phyloP scores from a whole-genome alignment of 495 filamentous ascomycete genomes.

The Hypoxylon subgilvum region DNA sequence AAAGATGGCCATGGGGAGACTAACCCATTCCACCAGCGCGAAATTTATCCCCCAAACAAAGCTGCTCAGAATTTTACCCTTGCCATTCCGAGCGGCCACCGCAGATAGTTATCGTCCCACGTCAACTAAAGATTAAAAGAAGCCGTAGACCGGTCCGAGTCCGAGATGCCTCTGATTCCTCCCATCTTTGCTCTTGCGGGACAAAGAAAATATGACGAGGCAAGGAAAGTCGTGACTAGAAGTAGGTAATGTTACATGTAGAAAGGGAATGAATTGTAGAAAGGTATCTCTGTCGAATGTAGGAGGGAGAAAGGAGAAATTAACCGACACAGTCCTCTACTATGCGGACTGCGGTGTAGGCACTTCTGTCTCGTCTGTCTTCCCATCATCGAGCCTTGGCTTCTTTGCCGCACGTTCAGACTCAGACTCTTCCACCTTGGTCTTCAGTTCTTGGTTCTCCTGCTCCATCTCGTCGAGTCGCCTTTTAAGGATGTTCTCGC shows the following conservation, averaged over 20 bases:
- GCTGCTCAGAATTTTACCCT: conserved; percentile 17
- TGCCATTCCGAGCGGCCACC: conserved; percentile 15
- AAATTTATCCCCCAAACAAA: conserved; percentile 19
- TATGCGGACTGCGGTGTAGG: conserved; percentile 38
- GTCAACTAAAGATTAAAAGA: conserved; percentile 33
- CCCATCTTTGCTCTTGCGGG: conserved; percentile 10
- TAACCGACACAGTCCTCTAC: background rate
- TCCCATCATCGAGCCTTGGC: conserved; percentile 42
- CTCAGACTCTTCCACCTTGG: conserved; percentile 44
- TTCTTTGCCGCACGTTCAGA: conserved; percentile 45
- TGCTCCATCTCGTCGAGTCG: conserved; percentile 80
- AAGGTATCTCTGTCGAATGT: conserved; percentile 24
- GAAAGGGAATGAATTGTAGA: conserved; percentile 3
- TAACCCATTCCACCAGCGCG: conserved; percentile 21
- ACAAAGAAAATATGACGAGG: conserved; percentile 13
- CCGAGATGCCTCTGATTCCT: conserved; percentile 24
- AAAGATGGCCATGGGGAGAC: conserved; percentile 21
- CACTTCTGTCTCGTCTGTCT: conserved; percentile 36
- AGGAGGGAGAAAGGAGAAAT: background rate
- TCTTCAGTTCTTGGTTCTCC: conserved; percentile 53
- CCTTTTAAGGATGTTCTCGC: conserved; percentile 83
- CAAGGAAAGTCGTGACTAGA: conserved; percentile 29
- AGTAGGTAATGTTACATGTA: conserved; percentile 28
- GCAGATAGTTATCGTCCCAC: conserved; percentile 22
- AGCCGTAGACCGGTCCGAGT: conserved; percentile 16